Conservation (phyloP, 192 early-diverging fungal genomes). For the Diversispora epigaea region DNA sequence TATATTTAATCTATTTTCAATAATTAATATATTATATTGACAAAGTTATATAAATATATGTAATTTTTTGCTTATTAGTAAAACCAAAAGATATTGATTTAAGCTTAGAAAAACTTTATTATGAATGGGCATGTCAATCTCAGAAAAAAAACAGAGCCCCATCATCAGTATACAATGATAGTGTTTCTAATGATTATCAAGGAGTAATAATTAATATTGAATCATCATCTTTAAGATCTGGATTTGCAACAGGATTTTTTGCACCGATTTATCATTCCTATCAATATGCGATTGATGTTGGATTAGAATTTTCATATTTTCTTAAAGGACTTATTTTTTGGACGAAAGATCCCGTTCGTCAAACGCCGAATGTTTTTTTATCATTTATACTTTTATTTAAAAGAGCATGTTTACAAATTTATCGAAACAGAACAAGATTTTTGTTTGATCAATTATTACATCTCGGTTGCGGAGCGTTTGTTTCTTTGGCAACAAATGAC, state of each 20-base stretch:
- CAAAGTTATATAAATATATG: too few species aligned
- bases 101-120: too few species aligned
- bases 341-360: slow-evolving; percentile 42
- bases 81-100: too few species aligned
- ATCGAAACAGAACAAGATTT: slow-evolving; percentile 45
- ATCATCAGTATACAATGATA: too few species aligned
- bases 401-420: slow-evolving; percentile 50
- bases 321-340: slow-evolving; percentile 24
- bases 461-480: slow-evolving; percentile 54
- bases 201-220: too few species aligned
- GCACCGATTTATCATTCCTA: background rate
- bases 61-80: too few species aligned
- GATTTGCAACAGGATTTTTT: background rate
- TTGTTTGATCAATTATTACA: slow-evolving; percentile 57
- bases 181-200: too few species aligned
- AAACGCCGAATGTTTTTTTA: slow-evolving; percentile 48
- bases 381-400: slow-evolving; percentile 52
- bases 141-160: too few species aligned
- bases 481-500: slow-evolving; percentile 48
- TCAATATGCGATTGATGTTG: background rate
- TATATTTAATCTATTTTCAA: too few species aligned
- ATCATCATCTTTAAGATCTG: too few species aligned
- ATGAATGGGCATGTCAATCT: too few species aligned
- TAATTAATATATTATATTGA: too few species aligned
- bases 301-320: background rate